phyloP scores from a whole-genome alignment of 2,329 filamentous ascomycete genomes.

The Rutstroemia sp. region DNA sequence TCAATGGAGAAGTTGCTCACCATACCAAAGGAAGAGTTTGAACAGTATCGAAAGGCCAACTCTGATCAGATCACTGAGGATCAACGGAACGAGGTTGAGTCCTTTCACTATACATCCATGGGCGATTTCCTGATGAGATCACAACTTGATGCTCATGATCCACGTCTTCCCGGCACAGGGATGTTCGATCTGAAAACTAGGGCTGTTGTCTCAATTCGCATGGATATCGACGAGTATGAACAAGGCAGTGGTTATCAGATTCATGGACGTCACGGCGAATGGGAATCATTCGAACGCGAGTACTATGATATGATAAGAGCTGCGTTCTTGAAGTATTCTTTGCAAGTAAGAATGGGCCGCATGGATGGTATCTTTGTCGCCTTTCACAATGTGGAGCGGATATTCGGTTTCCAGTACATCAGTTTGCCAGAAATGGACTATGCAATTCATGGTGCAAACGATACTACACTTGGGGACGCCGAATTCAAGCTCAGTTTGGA shows the following conservation, averaged over 20 bases:
- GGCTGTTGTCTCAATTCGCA: constrained; percentile 84
- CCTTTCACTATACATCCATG: constrained; percentile 80
- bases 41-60: constrained; percentile 68
- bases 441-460: constrained; percentile 72
- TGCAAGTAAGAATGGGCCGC: constrained; percentile 92
- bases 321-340: constrained; percentile 91
- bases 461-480: constrained; percentile 62
- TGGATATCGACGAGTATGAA: constrained; percentile 68
- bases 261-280: constrained; percentile 64
- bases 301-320: constrained; percentile 95
- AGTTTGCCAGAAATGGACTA: constrained; percentile 79
- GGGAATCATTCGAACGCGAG: constrained; percentile 89
- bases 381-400: constrained; percentile 88
- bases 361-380: constrained; percentile 99
- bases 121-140: constrained; percentile 91
- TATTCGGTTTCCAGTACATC: constrained; percentile 97
- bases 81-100: constrained; percentile 64
- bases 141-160: constrained; percentile 85
- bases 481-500: constrained; percentile 80
- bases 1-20: constrained; percentile 96
- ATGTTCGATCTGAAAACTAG: constrained; percentile 97
- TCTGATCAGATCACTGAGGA: constrained; percentile 64
- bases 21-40: constrained; percentile 71
- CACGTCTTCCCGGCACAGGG: constrained; percentile 77
- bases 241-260: constrained; percentile 84